Base-by-base conservation (phyloP, 495 filamentous ascomycete genomes). In the Lindgomyces ingoldianus region DNA sequence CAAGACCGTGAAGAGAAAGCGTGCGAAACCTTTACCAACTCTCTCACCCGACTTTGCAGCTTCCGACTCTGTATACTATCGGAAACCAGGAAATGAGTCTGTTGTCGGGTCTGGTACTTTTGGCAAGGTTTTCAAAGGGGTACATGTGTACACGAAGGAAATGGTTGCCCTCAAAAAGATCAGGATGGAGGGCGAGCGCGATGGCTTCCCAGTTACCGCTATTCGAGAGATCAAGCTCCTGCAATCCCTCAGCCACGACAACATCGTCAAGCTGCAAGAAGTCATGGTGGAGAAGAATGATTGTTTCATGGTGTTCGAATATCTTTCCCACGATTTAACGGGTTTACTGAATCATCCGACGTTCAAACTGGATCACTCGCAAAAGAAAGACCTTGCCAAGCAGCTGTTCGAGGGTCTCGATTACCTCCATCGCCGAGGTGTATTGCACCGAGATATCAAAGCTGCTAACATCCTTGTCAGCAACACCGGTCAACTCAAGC, bases 241-340 rank as follows among this genome's bases (percentile, higher is more conserved):
- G 9, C 91, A 96, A 71, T 93, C 92, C 42, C 81, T 99, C n/a
- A 91, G 89, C 64, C 91, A 96, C 70, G 81, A 84, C 50, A 97
- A 98, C 68, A 86, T 99, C 36, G 93, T 99, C 64, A 87, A 88
- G 49, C 76, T 93, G 24, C 83, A 87, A 60, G 95, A 98, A 76
- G 93, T 98, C 70, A 98, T 98, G 94, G 94, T 98, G 16, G 95
- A 98, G 76, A 87, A 86, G 66, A 97, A 97, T 72, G 93, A 98
- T 74, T 99, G 95, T 75, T 98, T 94, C 77, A 99, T 99, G 95
- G 95, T 99, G 9, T 99, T 99, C 65, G 95, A 99, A 73, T 99
- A 99, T 73, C 85, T 97, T 26, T 93, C 93, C 18, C 95, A 99
- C 73, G 95, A 99, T 74, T 79, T 93, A 30, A 93, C 90, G 1